These are phyloP conservation scores for Stellera chamaejasme DNA, from an alignment of 345 rosid species.

Conservation along the genomic window DNA sequence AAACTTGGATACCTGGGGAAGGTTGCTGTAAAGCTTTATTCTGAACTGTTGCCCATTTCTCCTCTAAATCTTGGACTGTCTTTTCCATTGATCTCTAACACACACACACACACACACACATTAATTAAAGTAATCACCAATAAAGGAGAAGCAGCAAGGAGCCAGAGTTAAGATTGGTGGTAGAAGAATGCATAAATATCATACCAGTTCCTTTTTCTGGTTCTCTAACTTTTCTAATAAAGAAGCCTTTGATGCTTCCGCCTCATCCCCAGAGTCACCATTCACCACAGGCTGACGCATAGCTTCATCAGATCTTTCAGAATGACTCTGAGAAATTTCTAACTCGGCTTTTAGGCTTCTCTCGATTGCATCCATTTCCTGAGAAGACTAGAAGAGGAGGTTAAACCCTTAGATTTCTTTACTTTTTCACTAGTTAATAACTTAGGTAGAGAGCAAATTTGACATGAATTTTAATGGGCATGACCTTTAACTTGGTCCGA, in stretches of 20 bases:
- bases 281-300: constrained; percentile 17
- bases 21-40: constrained; percentile 65
- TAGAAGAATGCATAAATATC: constrained; percentile 9
- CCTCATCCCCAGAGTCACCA: constrained; percentile 28
- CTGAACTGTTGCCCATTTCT: constrained; percentile 61
- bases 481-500: constrained; percentile 52
- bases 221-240: constrained; percentile 54
- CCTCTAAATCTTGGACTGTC: constrained; percentile 61
- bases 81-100: constrained; percentile 68
- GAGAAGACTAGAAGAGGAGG: constrained; percentile 6
- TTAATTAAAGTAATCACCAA: background rate
- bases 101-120: constrained; percentile 6
- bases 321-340: constrained; percentile 32
- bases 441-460: too few relatives aligned
- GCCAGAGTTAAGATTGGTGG: constrained; percentile 1
- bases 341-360: constrained; percentile 39
- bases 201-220: constrained; percentile 64
- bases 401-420: background rate
- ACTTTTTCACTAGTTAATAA: too few relatives aligned
- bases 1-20: constrained; percentile 54
- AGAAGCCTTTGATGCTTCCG: constrained; percentile 35
- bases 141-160: constrained; percentile 1
- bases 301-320: constrained; percentile 25
- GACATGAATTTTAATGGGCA: constrained; percentile 11
- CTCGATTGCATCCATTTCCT: constrained; percentile 73